Base-by-base conservation (phyloP, 2,329 filamentous ascomycete species). In the Aureobasidium sp. region DNA sequence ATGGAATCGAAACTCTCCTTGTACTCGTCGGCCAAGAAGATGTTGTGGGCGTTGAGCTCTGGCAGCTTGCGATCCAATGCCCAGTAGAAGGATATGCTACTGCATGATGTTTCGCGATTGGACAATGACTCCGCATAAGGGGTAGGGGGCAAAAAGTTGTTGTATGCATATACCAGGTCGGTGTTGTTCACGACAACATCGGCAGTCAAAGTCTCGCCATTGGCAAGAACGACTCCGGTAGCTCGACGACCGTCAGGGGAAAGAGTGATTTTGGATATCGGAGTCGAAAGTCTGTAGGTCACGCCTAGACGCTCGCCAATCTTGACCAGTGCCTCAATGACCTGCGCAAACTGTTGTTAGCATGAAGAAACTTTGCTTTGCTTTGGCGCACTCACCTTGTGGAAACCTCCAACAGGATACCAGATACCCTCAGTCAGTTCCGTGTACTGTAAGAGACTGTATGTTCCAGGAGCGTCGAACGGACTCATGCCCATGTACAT, bases 401-500 rank as follows among this genome's bases (percentile, higher is more conserved):
- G 83, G 67, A 90, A 90, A 0, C 87, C 87, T 1, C 87, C 87
- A 23, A 80, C 77, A 0, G 86, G 86, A 73, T 89, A 90, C 84
- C 86, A 87, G 45, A 91, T 89, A 0, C 88, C 88, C 74, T 91
- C 86, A 0, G 85, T 84, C 33, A 89, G 73, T 73, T 90, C 87
- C 0, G 87, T 87, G 69, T 90, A 90, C 71, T 90, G 87, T 55
- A 90, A 74, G 62, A 90, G 71, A 51, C 81, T 85, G 73, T 90
- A 90, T 1, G 87, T 90, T 3, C 84, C 86, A 0, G 87, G 88
- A 0, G 88, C 87, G 68, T 89, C 85, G 68, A 87, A 90, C 0
- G 88, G 88, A 59, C 80, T 85, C 87, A 90, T 90, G 0, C 88
- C 88, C 84, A 90, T 87, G 68, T 91, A 90, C 87, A 90, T 91